Evolutionary conservation across 1,284 basidiomycete species (phyloP).

Genomic region (Cerioporus squamosus): DNA sequence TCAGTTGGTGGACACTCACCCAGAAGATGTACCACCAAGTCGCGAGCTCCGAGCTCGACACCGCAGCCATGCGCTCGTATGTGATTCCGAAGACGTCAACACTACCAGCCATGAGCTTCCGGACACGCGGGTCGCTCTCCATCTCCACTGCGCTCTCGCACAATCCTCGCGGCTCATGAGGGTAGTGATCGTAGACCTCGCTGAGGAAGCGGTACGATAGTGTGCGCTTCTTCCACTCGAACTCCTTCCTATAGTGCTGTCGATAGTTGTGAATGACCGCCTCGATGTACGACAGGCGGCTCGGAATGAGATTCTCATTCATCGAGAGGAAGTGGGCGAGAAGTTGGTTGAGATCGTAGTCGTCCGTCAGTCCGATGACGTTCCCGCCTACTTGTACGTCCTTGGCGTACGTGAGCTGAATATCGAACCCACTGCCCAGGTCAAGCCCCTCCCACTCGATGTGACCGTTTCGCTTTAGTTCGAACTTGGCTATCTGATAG

Average conservation of each 20-base stretch:
- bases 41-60: conserved; percentile 55
- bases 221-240: conserved; percentile 55
- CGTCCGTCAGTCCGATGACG: conserved; percentile 69
- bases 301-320: conserved; percentile 59
- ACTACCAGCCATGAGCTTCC: conserved; percentile 53
- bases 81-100: conserved; percentile 56
- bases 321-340: conserved; percentile 70
- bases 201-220: conserved; percentile 74
- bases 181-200: conserved; percentile 58
- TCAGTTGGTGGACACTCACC: conserved; percentile 45
- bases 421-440: conserved; percentile 73
- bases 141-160: conserved; percentile 49
- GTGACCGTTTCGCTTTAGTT: conserved; percentile 60
- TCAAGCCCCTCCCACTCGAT: conserved; percentile 62
- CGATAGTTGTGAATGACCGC: conserved; percentile 59
- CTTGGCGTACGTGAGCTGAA: conserved; percentile 64
- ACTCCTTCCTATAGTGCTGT: conserved; percentile 52
- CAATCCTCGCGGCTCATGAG: conserved; percentile 50
- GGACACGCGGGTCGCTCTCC: conserved; percentile 61
- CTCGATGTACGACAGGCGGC: conserved; percentile 51
- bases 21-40: conserved; percentile 87
- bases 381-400: conserved; percentile 54
- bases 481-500: conserved; percentile 57
- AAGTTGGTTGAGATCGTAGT: conserved; percentile 64
- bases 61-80: conserved; percentile 61